Evolutionary conservation across 352 stramenopile species (phyloP).

Genomic region (Globisporangium nunn): DNA sequence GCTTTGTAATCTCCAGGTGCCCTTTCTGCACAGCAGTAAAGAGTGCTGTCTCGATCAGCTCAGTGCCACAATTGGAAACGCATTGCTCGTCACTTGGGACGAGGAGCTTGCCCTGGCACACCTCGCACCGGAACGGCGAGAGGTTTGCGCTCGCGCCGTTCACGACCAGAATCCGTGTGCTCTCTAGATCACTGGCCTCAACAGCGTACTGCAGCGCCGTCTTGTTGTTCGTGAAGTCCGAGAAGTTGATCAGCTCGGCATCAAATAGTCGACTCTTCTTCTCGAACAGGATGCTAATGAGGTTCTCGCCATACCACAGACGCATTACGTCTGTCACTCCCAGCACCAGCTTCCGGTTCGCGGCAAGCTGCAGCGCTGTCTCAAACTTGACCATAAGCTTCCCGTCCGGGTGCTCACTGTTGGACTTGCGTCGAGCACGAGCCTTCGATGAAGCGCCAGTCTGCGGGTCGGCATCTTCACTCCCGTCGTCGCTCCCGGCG

Average conservation of each 20-base stretch:
- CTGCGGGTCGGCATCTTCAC: background rate
- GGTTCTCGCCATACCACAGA: constrained; percentile 48
- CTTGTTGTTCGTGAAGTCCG: constrained; percentile 37
- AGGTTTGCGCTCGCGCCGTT: constrained; percentile 40
- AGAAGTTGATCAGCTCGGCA: constrained; percentile 34
- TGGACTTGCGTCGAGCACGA: background rate
- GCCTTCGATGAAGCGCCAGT: background rate
- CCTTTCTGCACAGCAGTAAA: constrained; percentile 32
- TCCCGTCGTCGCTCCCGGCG: background rate
- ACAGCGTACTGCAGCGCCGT: constrained; percentile 58
- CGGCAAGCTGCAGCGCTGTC: constrained; percentile 46
- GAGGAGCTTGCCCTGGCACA: constrained; percentile 17
- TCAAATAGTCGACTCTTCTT: constrained; percentile 28
- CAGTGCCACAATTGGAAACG: constrained; percentile 23
- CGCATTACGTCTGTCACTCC: constrained; percentile 20
- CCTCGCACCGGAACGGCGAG: constrained; percentile 37
- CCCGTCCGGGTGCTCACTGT: background rate
- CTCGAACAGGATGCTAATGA: constrained; percentile 42
- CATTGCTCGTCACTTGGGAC: constrained; percentile 16
- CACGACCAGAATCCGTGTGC: constrained; percentile 26
- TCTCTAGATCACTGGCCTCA: constrained; percentile 30
- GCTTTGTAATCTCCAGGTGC: constrained; percentile 20
- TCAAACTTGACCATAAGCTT: constrained; percentile 31
- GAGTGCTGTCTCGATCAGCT: constrained; percentile 37
- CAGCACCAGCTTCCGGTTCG: constrained; percentile 30